Evolutionary conservation across 306 rosid genomes (phyloP).

Genomic region (Vigna unguiculata): DNA sequence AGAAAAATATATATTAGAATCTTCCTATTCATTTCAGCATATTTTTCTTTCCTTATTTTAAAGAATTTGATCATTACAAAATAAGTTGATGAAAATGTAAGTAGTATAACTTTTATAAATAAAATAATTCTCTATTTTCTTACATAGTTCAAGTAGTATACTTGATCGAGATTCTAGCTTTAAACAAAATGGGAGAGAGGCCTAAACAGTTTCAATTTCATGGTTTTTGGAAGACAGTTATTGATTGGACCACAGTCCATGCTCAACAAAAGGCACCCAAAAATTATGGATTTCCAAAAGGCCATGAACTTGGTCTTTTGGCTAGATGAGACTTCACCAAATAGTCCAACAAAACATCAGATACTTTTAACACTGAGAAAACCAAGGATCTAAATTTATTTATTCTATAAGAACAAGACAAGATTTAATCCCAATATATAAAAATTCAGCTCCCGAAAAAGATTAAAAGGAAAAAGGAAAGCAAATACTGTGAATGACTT

Average conservation of each 20-base stretch:
- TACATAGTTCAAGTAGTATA: no score
- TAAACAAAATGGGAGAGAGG: neutral
- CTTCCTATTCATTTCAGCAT: no score
- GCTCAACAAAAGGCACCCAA: constrained; percentile 1
- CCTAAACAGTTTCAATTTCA: neutral
- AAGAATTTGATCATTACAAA: no score
- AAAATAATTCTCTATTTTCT: no score
- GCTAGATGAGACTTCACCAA: neutral
- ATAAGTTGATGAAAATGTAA: no score
- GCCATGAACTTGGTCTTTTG: neutral
- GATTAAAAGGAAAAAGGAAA: neutral
- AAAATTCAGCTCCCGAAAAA: constrained; percentile 29
- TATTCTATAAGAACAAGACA: neutral
- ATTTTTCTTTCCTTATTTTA: no score
- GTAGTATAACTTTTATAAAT: no score
- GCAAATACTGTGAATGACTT: neutral
- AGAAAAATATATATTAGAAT: no score
- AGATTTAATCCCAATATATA: constrained; percentile 29
- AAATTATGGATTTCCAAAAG: neutral
- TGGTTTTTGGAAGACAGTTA: neutral
- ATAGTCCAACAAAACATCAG: neutral
- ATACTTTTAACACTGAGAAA: neutral
- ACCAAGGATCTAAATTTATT: neutral
- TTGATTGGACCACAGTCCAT: neutral
- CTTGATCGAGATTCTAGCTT: constrained; percentile 14